Conservation (phyloP, 306 rosid genomes). For the Sphenostylis stenocarpa region DNA sequence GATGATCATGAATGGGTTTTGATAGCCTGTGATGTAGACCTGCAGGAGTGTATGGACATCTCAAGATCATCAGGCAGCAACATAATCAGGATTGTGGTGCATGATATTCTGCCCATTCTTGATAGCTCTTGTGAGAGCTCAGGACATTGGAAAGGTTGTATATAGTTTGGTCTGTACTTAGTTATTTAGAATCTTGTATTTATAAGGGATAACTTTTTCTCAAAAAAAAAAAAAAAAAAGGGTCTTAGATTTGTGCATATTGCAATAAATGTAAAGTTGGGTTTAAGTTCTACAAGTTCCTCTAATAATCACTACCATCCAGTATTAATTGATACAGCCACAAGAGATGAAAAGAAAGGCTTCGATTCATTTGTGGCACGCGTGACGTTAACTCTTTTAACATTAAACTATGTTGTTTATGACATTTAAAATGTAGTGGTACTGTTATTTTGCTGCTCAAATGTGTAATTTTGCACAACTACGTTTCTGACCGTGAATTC, state of each 20-base stretch:
- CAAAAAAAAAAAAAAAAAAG: background rate
- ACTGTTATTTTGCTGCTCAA: background rate
- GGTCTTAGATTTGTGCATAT: constrained; percentile 19
- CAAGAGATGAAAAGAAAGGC: background rate
- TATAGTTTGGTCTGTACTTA: constrained; percentile 25
- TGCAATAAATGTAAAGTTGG: background rate
- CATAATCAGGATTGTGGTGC: constrained; percentile 67
- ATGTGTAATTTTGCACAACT: background rate
- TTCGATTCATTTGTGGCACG: background rate
- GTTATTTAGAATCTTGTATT: constrained; percentile 25
- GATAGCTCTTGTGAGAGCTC: constrained; percentile 80
- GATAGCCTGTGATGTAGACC: constrained; percentile 80
- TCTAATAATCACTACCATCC: no score
- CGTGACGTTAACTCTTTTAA: background rate
- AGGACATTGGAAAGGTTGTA: constrained; percentile 38
- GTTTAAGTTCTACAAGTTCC: background rate
- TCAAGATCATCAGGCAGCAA: constrained; percentile 58
- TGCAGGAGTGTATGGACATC: constrained; percentile 77
- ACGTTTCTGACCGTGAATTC: background rate
- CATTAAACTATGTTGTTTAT: background rate
- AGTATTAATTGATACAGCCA: background rate
- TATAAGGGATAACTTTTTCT: background rate
- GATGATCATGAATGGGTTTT: constrained; percentile 88
- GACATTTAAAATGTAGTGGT: background rate
- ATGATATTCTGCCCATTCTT: constrained; percentile 55